Base-by-base conservation (phyloP, 148 eudicot genomes). In the Rhododendron molle region DNA sequence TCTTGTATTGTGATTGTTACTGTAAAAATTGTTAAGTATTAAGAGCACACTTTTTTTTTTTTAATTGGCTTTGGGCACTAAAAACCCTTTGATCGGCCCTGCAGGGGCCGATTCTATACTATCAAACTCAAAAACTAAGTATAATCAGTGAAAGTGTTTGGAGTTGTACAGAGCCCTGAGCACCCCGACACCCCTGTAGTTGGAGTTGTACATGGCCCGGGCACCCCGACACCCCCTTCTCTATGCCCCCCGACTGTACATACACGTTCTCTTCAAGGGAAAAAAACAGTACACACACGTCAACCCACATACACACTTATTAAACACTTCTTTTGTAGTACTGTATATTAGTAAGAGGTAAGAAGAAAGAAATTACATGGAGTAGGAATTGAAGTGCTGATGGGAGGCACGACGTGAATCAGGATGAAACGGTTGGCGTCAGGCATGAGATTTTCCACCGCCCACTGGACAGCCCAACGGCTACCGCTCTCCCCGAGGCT, bases 401-500 rank as follows among this genome's bases (percentile, higher is more conserved):
- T 89, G 3, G 14, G 30, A 76, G 87, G 93, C 89, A 93, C 90
- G 83, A 94, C 94, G 86, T 94, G 96, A 81, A 94, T 90, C 0
- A 96, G 85, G 3, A 93, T 88, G 76, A 94, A 88, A 26, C 85
- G 94, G 84, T 96, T 90, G 60, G 92, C 86, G 74, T 85, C 87
- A 14, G 89, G 47, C 88, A 89, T 44, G 26, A 93, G 86, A 86
- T 93, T 91, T 71, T 91, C 93, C 65, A 86, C 90, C 36, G 98
- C 96, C 98, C 98, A 94, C 78, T 62, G 86, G 20, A 94, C 94
- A 20, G 98, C 98, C 47, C 95, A 90, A 73, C 86, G 91, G 86
- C 96, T 96, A 2, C 95, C 98, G 16, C 85, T 92, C 0, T 97
- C 98, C 6, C 90, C 84, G 1, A 78, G 77, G 21, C 81, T 78